Percentiles rank a stretch among this genome's conserved stretches.
These are phyloP conservation scores for Amanita brunnescens DNA, from an alignment of 768 basidiomycete species.

Conservation along the genomic window DNA sequence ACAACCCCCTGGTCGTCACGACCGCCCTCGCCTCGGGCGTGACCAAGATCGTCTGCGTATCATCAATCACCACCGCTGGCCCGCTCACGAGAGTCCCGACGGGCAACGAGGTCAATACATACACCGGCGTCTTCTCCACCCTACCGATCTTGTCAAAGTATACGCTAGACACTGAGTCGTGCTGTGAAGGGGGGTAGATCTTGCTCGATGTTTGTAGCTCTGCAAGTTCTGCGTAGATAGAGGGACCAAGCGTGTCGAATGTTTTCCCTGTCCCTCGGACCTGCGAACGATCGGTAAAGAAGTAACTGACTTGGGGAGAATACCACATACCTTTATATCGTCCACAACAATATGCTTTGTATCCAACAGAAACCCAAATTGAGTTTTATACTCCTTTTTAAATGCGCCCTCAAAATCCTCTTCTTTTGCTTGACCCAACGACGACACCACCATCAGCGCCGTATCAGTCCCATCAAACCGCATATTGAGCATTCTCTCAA, in stretches of 20 bases:
- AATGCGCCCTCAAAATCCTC: constrained; percentile 79
- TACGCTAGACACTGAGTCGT: constrained; percentile 46
- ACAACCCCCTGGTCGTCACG: constrained; percentile 62
- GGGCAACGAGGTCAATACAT: constrained; percentile 51
- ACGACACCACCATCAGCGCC: constrained; percentile 74
- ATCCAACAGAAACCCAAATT: constrained; percentile 90
- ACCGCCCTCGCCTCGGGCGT: constrained; percentile 64
- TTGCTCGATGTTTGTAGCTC: constrained; percentile 31
- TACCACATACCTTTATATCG: constrained; percentile 64
- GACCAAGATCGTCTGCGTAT: constrained; percentile 91
- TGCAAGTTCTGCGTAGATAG: constrained; percentile 69
- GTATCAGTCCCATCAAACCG: constrained; percentile 93
- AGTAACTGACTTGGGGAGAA: not conserved
- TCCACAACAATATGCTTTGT: constrained; percentile 80
- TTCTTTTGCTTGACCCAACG: constrained; percentile 32
- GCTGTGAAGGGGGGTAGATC: constrained; percentile 22
- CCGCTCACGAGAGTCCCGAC: constrained; percentile 71
- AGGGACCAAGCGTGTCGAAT: constrained; percentile 70
- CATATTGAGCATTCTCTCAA: constrained; percentile 87
- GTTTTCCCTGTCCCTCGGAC: constrained; percentile 90
- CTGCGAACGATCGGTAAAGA: constrained; percentile 22
- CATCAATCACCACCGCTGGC: constrained; percentile 91
- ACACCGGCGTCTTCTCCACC: constrained; percentile 74
- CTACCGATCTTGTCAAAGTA: constrained; percentile 81
- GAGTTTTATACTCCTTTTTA: constrained; percentile 68